Percentiles rank a stretch among this genome's conserved stretches.
These are phyloP conservation scores for Austroboletus rostrupii DNA, from an alignment of 1,284 basidiomycete species.

Conservation along the genomic window DNA sequence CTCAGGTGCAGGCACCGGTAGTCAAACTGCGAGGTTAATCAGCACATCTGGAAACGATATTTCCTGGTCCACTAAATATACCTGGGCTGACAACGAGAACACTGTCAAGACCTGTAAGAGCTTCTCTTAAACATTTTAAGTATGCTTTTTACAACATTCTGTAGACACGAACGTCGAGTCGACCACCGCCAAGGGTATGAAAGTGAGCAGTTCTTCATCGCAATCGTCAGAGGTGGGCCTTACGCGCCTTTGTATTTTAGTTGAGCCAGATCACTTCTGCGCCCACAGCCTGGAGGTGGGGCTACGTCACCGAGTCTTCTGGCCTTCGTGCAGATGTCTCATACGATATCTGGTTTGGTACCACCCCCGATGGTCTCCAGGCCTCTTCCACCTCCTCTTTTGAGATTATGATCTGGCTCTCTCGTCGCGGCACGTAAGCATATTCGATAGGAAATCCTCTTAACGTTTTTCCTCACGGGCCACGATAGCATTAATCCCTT, in stretches of 20 bases:
- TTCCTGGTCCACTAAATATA: slow-evolving; percentile 53
- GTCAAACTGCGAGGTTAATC: slow-evolving; percentile 47
- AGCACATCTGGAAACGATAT: slow-evolving; percentile 39
- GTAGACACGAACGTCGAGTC: slow-evolving; percentile 21
- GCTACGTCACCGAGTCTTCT: slow-evolving; percentile 40
- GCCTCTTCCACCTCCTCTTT: slow-evolving; percentile 48
- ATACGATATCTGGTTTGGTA: slow-evolving; percentile 58
- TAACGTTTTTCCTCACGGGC: neutral
- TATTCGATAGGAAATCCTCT: neutral
- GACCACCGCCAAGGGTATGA: slow-evolving; percentile 18
- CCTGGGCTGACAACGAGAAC: slow-evolving; percentile 51
- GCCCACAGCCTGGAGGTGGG: slow-evolving; percentile 51
- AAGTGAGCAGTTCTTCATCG: slow-evolving; percentile 4
- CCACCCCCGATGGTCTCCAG: slow-evolving; percentile 39
- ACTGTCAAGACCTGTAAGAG: slow-evolving; percentile 48
- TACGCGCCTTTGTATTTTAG: slow-evolving; percentile 22
- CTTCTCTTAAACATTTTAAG: neutral
- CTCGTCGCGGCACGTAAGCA: slow-evolving; percentile 50
- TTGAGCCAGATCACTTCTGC: slow-evolving; percentile 40
- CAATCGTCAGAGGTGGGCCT: neutral
- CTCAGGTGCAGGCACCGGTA: slow-evolving; percentile 40
- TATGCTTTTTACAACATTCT: neutral
- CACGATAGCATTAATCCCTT: slow-evolving; percentile 43
- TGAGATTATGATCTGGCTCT: slow-evolving; percentile 65
- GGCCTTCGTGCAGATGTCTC: slow-evolving; percentile 54